These are phyloP conservation scores for Suhomyces tanzawaensis DNA, from an alignment of 805 yeast species.

Conservation along the genomic window DNA sequence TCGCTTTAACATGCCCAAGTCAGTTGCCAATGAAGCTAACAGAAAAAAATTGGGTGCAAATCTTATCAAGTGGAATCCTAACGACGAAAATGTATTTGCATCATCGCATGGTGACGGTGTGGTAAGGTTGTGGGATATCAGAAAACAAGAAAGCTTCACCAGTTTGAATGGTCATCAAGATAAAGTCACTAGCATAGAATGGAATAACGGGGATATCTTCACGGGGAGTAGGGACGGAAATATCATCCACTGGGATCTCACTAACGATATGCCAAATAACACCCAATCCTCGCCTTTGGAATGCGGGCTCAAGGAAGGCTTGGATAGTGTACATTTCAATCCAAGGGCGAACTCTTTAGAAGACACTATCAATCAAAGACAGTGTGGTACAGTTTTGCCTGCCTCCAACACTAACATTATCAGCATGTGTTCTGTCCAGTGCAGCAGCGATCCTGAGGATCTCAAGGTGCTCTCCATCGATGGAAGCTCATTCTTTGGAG, in stretches of 20 bases:
- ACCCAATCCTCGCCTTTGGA: conserved; percentile 13
- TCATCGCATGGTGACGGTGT: conserved; percentile 58
- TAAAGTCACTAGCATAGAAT: conserved; percentile 53
- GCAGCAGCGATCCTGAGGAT: conserved; percentile 21
- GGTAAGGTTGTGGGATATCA: conserved; percentile 72
- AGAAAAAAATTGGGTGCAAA: conserved; percentile 31
- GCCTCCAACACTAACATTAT: conserved; percentile 53
- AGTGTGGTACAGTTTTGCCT: conserved; percentile 63
- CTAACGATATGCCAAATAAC: conserved; percentile 19
- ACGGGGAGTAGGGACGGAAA: conserved; percentile 65
- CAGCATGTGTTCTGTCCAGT: conserved; percentile 38
- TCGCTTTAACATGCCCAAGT: conserved; percentile 33
- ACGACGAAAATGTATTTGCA: conserved; percentile 59
- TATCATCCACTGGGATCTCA: conserved; percentile 65
- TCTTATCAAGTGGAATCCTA: conserved; percentile 57
- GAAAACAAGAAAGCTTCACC: conserved; percentile 56
- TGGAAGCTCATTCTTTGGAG: conserved; percentile 52
- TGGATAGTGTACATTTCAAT: conserved; percentile 40
- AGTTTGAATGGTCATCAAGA: conserved; percentile 56
- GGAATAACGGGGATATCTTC: conserved; percentile 56
- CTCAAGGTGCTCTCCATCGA: conserved; percentile 52
- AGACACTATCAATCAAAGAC: conserved; percentile 37
- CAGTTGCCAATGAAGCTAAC: conserved; percentile 12
- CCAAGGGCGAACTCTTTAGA: conserved; percentile 31
- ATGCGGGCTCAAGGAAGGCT: conserved; percentile 49